Conservation (phyloP, 305 asterid species). For the Fraxinus latifolia region DNA sequence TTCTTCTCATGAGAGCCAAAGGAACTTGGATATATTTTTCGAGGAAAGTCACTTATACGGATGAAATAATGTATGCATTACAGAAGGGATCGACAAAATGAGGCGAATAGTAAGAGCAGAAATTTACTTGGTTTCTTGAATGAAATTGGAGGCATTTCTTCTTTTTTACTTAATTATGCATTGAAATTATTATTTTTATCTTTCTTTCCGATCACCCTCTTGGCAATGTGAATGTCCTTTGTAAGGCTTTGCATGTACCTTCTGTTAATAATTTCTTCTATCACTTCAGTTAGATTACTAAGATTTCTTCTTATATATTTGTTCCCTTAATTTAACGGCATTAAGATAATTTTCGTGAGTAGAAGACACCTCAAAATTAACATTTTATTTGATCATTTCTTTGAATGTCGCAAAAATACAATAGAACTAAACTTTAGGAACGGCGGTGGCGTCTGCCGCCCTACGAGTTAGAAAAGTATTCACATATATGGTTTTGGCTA, state of each 20-base stretch:
- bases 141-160: not conserved
- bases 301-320: too few species aligned
- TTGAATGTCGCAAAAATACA: not conserved
- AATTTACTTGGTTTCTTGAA: not conserved
- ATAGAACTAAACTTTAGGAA: constrained; percentile 13
- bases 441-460: not conserved
- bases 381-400: not conserved
- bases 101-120: not conserved
- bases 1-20: not conserved
- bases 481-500: too few species aligned
- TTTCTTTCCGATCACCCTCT: not conserved
- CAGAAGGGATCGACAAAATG: not conserved
- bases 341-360: not conserved
- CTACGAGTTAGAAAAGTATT: not conserved
- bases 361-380: not conserved
- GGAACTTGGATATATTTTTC: not conserved
- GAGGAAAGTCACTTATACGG: not conserved
- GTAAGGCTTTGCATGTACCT: not conserved
- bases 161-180: not conserved
- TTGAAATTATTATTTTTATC: not conserved
- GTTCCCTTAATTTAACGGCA: too few species aligned
- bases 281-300: not conserved
- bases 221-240: not conserved
- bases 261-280: not conserved
- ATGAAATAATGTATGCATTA: not conserved